Percentiles rank a stretch among this genome's conserved stretches.
These are phyloP conservation scores for Tetratostichococcus sp. DNA, from an alignment of 139 green algal species.

Conservation along the genomic window DNA sequence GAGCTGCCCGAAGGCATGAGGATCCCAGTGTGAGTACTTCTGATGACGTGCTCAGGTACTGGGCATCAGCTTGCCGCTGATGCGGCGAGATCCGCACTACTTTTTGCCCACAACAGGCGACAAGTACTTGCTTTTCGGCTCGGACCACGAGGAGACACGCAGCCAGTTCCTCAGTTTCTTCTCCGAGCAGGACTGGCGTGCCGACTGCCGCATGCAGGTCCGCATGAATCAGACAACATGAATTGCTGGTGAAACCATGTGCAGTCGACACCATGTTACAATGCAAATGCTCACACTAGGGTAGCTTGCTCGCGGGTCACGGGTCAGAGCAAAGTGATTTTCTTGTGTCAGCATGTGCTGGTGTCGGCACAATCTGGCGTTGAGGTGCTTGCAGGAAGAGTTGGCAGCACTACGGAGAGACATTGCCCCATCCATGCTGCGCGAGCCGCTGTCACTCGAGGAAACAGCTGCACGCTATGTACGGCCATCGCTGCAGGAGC, in stretches of 20 bases:
- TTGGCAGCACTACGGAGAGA: slow-evolving; percentile 37
- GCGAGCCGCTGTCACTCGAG: slow-evolving; percentile 40
- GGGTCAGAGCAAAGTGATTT: no score
- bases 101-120: slow-evolving; percentile 56
- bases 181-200: slow-evolving; percentile 48
- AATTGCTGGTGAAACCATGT: background rate
- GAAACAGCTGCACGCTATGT: slow-evolving; percentile 48
- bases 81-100: slow-evolving; percentile 51
- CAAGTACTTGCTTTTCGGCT: slow-evolving; percentile 41
- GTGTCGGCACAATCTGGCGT: no score
- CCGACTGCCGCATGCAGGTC: slow-evolving; percentile 37
- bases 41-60: slow-evolving; percentile 17
- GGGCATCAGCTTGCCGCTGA: slow-evolving; percentile 27
- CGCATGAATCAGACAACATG: background rate
- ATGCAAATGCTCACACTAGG: no score
- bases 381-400: slow-evolving; percentile 34
- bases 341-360: no score
- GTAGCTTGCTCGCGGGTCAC: no score
- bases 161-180: slow-evolving; percentile 53
- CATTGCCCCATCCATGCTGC: slow-evolving; percentile 27
- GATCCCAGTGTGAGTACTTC: no score
- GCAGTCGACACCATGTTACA: no score
- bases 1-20: no score
- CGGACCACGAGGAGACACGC: slow-evolving; percentile 14
- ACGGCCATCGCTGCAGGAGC: slow-evolving; percentile 31